A percentile compares a stretch with the other conserved stretches of the same genome.
Evolutionary conservation across 371 early-diverging fungal species (phyloP).

Genomic region (Massospora cicadina): DNA sequence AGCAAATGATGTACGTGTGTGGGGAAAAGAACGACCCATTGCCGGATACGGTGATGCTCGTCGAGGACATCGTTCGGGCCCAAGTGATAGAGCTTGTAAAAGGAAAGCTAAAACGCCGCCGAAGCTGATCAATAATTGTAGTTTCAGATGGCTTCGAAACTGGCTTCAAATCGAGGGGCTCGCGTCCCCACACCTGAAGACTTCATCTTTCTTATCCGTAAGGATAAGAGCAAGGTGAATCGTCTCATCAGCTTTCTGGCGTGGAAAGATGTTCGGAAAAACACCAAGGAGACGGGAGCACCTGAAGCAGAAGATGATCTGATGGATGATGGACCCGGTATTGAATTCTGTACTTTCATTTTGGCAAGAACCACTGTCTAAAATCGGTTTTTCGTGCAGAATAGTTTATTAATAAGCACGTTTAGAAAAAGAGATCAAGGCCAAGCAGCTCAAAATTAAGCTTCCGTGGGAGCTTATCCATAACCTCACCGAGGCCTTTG

Average conservation of each 20-base stretch:
- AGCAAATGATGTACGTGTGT: slow-evolving; percentile 97
- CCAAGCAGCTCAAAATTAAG: slow-evolving; percentile 53
- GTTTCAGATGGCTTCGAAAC: slow-evolving; percentile 70
- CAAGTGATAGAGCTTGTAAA: slow-evolving; percentile 86
- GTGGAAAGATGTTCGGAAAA: slow-evolving; percentile 93
- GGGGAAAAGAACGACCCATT: slow-evolving; percentile 85
- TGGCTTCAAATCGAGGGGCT: slow-evolving; percentile 64
- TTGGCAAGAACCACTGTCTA: too few relatives aligned
- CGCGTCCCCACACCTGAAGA: slow-evolving; percentile 79
- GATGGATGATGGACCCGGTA: slow-evolving; percentile 32
- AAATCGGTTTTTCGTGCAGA: too few relatives aligned
- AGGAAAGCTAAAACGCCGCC: too few relatives aligned
- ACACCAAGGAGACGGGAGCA: slow-evolving; percentile 56
- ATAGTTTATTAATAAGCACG: too few relatives aligned
- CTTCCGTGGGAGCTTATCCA: slow-evolving; percentile 82
- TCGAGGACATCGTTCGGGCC: slow-evolving; percentile 87
- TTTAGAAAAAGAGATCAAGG: slow-evolving; percentile 14
- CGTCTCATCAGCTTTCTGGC: slow-evolving; percentile 75
- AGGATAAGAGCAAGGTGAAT: slow-evolving; percentile 81
- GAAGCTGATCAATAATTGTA: too few relatives aligned
- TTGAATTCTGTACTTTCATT: neutral
- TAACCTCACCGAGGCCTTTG: slow-evolving; percentile 50
- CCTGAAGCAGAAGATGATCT: slow-evolving; percentile 37
- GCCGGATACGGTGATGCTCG: slow-evolving; percentile 63
- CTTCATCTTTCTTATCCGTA: slow-evolving; percentile 87